Percentiles rank a stretch among this genome's conserved stretches.
Conservation (phyloP, 1,284 basidiomycete species). For the Tilletia walkeri region DNA sequence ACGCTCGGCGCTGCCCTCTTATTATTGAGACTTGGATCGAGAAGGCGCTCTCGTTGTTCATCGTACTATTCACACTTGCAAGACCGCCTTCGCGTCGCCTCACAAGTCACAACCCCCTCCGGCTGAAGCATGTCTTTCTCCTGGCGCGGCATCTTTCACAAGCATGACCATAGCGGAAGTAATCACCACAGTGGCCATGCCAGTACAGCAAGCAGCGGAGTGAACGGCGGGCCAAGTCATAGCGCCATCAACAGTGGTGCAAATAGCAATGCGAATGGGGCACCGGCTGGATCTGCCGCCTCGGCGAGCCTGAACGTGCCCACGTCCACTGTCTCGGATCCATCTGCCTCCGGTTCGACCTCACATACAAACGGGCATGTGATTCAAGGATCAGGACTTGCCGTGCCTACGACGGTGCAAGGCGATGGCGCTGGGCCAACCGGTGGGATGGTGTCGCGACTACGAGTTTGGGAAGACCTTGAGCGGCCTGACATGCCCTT, state of each 20-base stretch:
- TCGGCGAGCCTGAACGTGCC: not conserved
- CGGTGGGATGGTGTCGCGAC: constrained; percentile 20
- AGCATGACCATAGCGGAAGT: not conserved
- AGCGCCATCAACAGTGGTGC: no score
- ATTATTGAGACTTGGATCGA: no score
- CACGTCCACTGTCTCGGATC: not conserved
- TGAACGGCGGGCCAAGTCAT: no score
- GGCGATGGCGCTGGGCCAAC: constrained; percentile 17
- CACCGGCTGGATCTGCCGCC: constrained; percentile 20
- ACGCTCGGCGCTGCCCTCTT: no score
- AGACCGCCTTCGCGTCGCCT: no score
- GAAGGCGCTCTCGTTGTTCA: no score
- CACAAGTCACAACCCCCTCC: not conserved
- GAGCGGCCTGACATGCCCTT: constrained; percentile 24
- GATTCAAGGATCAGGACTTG: constrained; percentile 12
- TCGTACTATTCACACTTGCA: no score
- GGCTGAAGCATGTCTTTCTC: constrained; percentile 46
- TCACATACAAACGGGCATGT: not conserved
- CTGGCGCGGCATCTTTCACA: constrained; percentile 39
- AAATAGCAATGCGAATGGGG: constrained; percentile 12
- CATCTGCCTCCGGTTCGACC: not conserved
- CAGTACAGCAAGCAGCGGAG: not conserved
- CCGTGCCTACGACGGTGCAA: no score
- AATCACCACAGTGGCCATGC: not conserved
- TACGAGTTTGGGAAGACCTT: constrained; percentile 5